Conservation (phyloP, 2,329 filamentous ascomycete genomes). For the Cladosporium cucumerinum region DNA sequence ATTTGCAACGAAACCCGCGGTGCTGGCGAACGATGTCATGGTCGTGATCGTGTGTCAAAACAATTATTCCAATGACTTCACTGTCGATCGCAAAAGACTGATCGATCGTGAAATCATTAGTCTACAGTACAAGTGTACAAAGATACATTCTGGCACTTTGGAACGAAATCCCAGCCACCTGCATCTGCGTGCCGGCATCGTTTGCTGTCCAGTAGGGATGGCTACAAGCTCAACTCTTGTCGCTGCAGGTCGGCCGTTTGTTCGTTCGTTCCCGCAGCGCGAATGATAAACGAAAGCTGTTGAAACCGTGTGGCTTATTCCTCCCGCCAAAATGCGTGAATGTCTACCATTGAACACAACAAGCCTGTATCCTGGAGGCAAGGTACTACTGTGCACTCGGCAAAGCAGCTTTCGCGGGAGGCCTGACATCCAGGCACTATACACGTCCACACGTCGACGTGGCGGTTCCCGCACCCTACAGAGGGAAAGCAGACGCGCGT, state of each 20-base stretch:
- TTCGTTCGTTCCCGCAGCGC: slow-evolving; percentile 14
- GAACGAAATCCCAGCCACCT: slow-evolving; percentile 8
- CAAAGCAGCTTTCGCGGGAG: background rate
- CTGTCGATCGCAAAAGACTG: background rate
- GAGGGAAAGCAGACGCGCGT: background rate
- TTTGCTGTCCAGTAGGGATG: background rate
- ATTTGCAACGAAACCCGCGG: background rate
- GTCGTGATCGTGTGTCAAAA: background rate
- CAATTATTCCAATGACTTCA: background rate
- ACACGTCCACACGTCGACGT: background rate
- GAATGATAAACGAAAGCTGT: background rate
- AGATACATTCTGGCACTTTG: background rate
- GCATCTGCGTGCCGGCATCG: background rate
- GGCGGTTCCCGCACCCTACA: background rate
- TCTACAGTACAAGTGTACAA: background rate
- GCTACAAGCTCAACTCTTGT: background rate
- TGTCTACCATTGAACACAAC: background rate
- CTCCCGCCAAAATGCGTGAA: background rate
- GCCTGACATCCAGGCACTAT: background rate
- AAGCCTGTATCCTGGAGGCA: background rate
- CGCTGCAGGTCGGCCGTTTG: slow-evolving; percentile 15
- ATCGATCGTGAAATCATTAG: background rate
- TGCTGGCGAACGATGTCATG: slow-evolving; percentile 3
- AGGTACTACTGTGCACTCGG: background rate
- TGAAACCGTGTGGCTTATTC: slow-evolving; percentile 13